Conservation (phyloP, 352 stramenopile species). For the Stramenopiles sp. region DNA sequence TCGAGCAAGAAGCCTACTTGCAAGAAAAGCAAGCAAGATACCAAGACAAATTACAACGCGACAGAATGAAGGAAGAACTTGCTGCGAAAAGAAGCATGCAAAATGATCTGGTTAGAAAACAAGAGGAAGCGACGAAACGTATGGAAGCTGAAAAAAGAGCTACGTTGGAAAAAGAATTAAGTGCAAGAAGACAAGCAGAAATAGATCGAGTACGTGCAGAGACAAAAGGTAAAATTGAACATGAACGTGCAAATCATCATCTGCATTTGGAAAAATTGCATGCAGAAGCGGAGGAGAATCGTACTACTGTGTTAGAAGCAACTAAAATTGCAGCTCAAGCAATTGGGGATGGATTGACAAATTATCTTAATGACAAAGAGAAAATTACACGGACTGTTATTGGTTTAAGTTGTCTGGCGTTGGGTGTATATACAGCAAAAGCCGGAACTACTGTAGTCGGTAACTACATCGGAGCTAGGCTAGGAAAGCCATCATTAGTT, state of each 20-base stretch:
- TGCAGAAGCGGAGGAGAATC: constrained; percentile 62
- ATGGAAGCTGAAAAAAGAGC: constrained; percentile 86
- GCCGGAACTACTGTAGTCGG: constrained; percentile 70
- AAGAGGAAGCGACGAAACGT: constrained; percentile 86
- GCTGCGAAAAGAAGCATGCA: constrained; percentile 82
- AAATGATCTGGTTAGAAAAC: constrained; percentile 88
- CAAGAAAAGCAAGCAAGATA: constrained; percentile 88
- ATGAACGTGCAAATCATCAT: constrained; percentile 95
- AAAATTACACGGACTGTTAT: constrained; percentile 84
- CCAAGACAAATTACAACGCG: constrained; percentile 92
- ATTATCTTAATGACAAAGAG: constrained; percentile 77
- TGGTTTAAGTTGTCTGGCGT: constrained; percentile 70
- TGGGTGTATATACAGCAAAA: constrained; percentile 85
- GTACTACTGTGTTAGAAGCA: constrained; percentile 80
- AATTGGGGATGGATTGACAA: constrained; percentile 70
- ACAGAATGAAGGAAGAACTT: constrained; percentile 89
- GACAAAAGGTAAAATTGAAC: constrained; percentile 76
- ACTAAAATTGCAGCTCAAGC: constrained; percentile 80
- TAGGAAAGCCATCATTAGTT: constrained; percentile 90
- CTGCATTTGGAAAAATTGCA: constrained; percentile 83
- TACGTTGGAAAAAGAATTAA: constrained; percentile 89
- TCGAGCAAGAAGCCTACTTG: constrained; percentile 89
- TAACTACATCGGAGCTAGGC: constrained; percentile 79
- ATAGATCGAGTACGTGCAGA: constrained; percentile 84
- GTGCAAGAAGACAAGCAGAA: constrained; percentile 77